Evolutionary conservation across 108 stramenopile genomes (phyloP).

Genomic region (Epithemia pelagica): DNA sequence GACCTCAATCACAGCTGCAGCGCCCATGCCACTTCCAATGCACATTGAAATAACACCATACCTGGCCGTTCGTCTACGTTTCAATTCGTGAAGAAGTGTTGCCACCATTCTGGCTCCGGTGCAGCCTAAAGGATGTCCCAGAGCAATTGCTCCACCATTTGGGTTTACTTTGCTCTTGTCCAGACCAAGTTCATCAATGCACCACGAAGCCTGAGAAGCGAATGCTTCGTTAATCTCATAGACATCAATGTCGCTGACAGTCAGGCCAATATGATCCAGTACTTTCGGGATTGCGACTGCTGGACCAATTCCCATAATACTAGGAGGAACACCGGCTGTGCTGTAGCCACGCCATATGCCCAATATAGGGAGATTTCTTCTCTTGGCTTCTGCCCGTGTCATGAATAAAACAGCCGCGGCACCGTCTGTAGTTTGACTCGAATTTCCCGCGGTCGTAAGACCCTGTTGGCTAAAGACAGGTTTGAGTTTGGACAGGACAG

Average conservation of each 20-base stretch:
- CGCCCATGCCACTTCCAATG: conserved; percentile 97
- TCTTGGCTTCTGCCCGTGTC: conserved; percentile 63
- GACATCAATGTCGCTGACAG: conserved; percentile 76
- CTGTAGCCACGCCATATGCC: conserved; percentile 77
- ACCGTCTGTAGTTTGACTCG: conserved; percentile 91
- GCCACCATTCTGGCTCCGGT: conserved; percentile 92
- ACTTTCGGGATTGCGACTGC: conserved; percentile 89
- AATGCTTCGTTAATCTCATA: conserved; percentile 99
- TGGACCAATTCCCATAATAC: conserved; percentile 92
- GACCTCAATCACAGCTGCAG: conserved; percentile 90
- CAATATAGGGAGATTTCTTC: conserved; percentile 62
- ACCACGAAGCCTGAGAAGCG: conserved; percentile 84
- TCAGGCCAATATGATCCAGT: conserved; percentile 43
- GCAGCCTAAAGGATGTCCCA: conserved; percentile 94
- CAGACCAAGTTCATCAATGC: conserved; percentile 54
- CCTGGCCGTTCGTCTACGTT: conserved; percentile 40
- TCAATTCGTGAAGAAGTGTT: conserved; percentile 83
- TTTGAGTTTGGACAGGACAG: conserved; percentile 61
- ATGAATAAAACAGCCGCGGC: conserved; percentile 91
- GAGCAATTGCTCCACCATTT: conserved; percentile 94
- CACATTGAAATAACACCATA: conserved; percentile 92
- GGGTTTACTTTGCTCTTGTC: conserved; percentile 84
- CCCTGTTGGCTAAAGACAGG: conserved; percentile 85
- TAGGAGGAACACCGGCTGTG: conserved; percentile 86
- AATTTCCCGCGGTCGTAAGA: conserved; percentile 90